Base-by-base conservation (phyloP, 2,329 filamentous ascomycete genomes). In the Tetracladium maxilliforme region DNA sequence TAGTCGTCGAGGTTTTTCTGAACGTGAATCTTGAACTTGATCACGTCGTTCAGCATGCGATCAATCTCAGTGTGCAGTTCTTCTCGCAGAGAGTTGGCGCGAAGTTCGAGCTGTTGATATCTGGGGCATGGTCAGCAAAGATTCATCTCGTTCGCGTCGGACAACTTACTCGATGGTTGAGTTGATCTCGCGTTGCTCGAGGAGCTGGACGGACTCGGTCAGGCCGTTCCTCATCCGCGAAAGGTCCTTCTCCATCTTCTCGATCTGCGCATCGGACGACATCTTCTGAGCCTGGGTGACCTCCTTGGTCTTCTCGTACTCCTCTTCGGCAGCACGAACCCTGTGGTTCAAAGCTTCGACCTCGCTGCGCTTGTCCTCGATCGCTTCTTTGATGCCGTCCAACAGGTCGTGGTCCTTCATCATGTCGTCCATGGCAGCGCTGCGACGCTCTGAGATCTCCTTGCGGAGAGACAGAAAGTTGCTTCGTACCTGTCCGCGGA, bases 211-310 rank as follows among this genome's bases (percentile, higher is more conserved):
- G 17, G 75, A 84, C 48, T 94, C 87, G 4, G 71, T 76, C 16
- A 94, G 58, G 8, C 76, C 77, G 3, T 77, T 70, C 21, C 86
- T 69, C 82, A 95, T 92, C 47, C 84, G 82, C 23, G 81, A 79
- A n/a, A 98, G 59, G 48, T 98, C 86, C 52, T 93, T 94, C 54
- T 98, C 90, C 77, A 94, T 92, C 59, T 90, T 90, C 52, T 98
- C 90, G 41, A 98, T 93, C 49, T 95, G 87, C 7, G 86, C 73
- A 46, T 95, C 90, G 3, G 76, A 82, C 6, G 75, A 77, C 46
- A 87, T 70, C 54, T 92, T 92, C 47, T 93, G 83, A 11, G 84
- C 81, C 22, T 69, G 80, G 6, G 80, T 87, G 30, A 67, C 63
- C 60, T 94, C 90, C 44, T 87, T 87, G 12, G 83, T 86, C 52